Evolutionary conservation across 306 rosid species (phyloP).

Genomic region (Castanea mollissima): DNA sequence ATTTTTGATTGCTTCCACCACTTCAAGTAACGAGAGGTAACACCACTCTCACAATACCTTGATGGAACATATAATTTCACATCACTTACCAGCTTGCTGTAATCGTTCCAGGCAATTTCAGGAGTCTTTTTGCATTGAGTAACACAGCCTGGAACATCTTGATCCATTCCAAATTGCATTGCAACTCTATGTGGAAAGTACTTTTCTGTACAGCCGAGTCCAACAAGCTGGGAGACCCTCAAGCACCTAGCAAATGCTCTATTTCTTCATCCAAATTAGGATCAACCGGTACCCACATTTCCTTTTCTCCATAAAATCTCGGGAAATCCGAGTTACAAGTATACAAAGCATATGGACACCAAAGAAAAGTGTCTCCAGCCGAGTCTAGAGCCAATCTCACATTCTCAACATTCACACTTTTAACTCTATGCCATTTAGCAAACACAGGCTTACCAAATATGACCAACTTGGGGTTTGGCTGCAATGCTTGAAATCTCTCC

Average conservation of each 20-base stretch:
- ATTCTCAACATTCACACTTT: constrained; percentile 22
- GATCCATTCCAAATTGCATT: constrained; percentile 66
- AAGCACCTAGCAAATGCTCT: constrained; percentile 28
- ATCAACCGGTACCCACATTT: constrained; percentile 15
- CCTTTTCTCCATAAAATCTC: constrained; percentile 31
- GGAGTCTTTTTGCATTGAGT: not conserved
- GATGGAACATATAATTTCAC: constrained; percentile 38
- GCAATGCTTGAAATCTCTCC: constrained; percentile 49
- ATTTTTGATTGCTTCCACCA: constrained; percentile 14
- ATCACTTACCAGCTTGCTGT: constrained; percentile 8
- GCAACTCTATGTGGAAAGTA: constrained; percentile 59
- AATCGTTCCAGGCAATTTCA: constrained; percentile 36
- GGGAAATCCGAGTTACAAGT: constrained; percentile 13
- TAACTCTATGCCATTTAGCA: constrained; percentile 40
- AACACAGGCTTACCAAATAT: constrained; percentile 17
- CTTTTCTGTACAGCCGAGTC: constrained; percentile 31
- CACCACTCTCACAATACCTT: constrained; percentile 20
- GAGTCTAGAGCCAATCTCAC: constrained; percentile 34
- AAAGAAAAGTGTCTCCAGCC: constrained; percentile 26
- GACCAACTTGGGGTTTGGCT: constrained; percentile 24
- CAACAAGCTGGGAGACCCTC: constrained; percentile 44
- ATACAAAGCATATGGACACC: constrained; percentile 46
- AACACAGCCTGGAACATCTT: constrained; percentile 40
- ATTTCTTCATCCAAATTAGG: constrained; percentile 13
- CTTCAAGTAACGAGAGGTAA: not conserved